Conservation (phyloP, 306 rosid species). For the Astragalus membranaceus region DNA sequence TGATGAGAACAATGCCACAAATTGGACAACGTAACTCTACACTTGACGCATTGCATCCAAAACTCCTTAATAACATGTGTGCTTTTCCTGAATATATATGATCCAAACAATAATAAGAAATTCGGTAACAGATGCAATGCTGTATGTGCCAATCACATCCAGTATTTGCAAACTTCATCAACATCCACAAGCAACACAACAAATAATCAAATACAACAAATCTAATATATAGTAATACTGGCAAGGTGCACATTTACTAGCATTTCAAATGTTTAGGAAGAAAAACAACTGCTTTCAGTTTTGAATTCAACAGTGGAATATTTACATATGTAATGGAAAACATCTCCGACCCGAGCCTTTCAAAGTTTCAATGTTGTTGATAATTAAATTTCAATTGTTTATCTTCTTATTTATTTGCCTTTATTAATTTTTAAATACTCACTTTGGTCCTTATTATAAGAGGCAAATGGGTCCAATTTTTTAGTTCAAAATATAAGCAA, state of each 20-base stretch:
- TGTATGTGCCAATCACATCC: neutral
- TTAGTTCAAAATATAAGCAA: too few species aligned
- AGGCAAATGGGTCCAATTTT: too few species aligned
- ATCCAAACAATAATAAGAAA: slow-evolving; percentile 2
- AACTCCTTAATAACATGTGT: slow-evolving; percentile 44
- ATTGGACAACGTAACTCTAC: slow-evolving; percentile 52
- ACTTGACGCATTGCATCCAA: slow-evolving; percentile 47
- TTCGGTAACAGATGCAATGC: neutral
- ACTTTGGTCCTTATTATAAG: too few species aligned
- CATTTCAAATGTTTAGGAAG: neutral
- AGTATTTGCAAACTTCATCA: neutral
- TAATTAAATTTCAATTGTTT: neutral
- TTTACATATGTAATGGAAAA: neutral
- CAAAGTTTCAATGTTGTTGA: neutral
- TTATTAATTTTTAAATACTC: too few species aligned
- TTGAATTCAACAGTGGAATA: neutral
- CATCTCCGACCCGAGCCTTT: neutral
- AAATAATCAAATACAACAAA: neutral
- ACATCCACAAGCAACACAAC: neutral
- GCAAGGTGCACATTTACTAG: neutral
- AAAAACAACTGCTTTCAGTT: neutral
- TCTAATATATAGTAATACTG: neutral
- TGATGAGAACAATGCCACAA: slow-evolving; percentile 54
- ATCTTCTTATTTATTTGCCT: neutral
- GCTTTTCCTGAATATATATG: slow-evolving; percentile 41